Conservation (phyloP, 345 rosid species). For the Conringia planisiliqua region DNA sequence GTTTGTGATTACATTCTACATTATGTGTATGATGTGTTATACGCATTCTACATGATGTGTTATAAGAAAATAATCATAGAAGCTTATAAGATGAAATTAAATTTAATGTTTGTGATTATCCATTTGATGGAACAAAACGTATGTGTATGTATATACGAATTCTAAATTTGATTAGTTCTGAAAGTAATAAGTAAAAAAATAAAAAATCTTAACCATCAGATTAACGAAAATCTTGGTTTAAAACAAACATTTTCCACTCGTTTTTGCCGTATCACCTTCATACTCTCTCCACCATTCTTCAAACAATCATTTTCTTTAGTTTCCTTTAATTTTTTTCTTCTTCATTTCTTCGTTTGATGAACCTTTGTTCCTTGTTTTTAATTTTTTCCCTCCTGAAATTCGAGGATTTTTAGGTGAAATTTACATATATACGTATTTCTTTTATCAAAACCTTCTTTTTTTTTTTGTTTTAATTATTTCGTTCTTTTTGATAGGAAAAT, state of each 20-base stretch:
- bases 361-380: slow-evolving; percentile 8
- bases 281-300: slow-evolving; percentile 28
- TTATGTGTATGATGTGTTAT: no score
- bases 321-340: slow-evolving; percentile 23
- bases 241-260: slow-evolving; percentile 23
- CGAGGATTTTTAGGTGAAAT: neutral
- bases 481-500: slow-evolving; percentile 2
- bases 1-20: no score
- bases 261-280: slow-evolving; percentile 25
- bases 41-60: no score
- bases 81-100: no score
- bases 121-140: neutral
- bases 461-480: neutral
- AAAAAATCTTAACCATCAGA: slow-evolving; percentile 33
- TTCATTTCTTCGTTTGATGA: slow-evolving; percentile 16
- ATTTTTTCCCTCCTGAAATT: slow-evolving; percentile 1
- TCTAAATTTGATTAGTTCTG: slow-evolving; percentile 33
- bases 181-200: slow-evolving; percentile 15
- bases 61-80: no score
- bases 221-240: slow-evolving; percentile 39
- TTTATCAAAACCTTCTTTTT: neutral
- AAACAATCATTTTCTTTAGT: slow-evolving; percentile 32
- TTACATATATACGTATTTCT: neutral
- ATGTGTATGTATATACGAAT: neutral
- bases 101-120: neutral